Conservation (phyloP, 2,329 filamentous ascomycete species). For the Trichoderma aggressivum region DNA sequence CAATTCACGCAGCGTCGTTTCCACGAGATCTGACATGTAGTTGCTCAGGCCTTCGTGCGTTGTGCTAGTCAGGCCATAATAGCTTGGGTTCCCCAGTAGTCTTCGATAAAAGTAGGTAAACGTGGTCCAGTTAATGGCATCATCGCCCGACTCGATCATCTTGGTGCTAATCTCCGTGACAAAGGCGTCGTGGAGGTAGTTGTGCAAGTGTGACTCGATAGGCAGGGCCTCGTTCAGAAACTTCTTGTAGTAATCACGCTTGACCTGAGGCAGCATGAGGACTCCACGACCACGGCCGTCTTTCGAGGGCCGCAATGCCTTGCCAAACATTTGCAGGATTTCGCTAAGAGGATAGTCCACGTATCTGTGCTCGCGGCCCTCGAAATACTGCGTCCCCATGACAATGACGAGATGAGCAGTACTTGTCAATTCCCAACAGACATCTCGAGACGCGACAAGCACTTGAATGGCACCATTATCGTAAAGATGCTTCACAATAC, state of each 20-base stretch:
- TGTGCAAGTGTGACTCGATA: constrained; percentile 89
- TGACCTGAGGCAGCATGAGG: constrained; percentile 92
- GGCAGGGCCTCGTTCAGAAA: constrained; percentile 95
- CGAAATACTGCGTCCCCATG: constrained; percentile 97
- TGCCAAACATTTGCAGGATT: constrained; percentile 96
- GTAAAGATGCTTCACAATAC: constrained; percentile 90
- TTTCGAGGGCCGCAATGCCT: constrained; percentile 73
- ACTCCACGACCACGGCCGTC: constrained; percentile 85
- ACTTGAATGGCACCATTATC: constrained; percentile 86
- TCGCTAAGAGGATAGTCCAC: constrained; percentile 94
- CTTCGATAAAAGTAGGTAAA: constrained; percentile 98
- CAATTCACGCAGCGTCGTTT: constrained; percentile 86
- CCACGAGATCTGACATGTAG: constrained; percentile 90
- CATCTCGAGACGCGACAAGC: constrained; percentile 72
- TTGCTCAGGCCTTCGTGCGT: constrained; percentile 91
- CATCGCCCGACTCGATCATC: constrained; percentile 91
- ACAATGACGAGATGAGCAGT: constrained; percentile 88
- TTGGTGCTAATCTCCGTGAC: constrained; percentile 96
- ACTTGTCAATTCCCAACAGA: constrained; percentile 91
- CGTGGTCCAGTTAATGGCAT: constrained; percentile 97
- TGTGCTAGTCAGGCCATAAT: constrained; percentile 84
- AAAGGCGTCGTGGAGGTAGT: constrained; percentile 91
- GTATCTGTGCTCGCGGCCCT: constrained; percentile 94
- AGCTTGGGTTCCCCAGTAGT: constrained; percentile 91
- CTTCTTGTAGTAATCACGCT: constrained; percentile 98